A percentile compares a stretch with the other conserved stretches of the same genome.
Conservation (phyloP, 495 filamentous ascomycete species). For the Margaritispora aquatica region DNA sequence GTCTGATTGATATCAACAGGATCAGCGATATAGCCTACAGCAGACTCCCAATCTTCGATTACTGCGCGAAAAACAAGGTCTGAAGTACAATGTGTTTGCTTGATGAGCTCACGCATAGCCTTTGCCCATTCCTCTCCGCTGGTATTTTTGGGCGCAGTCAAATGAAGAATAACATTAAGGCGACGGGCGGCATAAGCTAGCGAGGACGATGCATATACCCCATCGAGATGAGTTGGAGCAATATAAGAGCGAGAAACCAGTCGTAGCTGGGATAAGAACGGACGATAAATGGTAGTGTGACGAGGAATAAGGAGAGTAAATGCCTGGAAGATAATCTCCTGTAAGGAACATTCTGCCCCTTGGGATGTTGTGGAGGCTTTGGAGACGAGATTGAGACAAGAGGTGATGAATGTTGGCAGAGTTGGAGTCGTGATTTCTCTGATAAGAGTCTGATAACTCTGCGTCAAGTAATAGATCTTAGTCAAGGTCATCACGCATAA, state of each 20-base stretch:
- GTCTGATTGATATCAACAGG: constrained; percentile 30
- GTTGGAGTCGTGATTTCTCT: constrained; percentile 83
- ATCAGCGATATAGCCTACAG: constrained; percentile 32
- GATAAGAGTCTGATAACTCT: constrained; percentile 73
- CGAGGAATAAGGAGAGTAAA: constrained; percentile 64
- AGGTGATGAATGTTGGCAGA: constrained; percentile 63
- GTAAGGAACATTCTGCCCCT: constrained; percentile 34
- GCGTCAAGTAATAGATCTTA: constrained; percentile 74
- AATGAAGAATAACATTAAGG: constrained; percentile 61
- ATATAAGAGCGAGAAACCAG: constrained; percentile 48
- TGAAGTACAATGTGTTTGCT: constrained; percentile 57
- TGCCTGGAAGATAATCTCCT: constrained; percentile 56
- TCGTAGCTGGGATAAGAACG: constrained; percentile 62
- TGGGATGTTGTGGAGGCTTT: constrained; percentile 29
- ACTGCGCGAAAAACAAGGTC: constrained; percentile 71
- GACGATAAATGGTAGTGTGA: constrained; percentile 74
- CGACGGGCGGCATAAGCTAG: constrained; percentile 48
- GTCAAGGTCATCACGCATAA: constrained; percentile 69
- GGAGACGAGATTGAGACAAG: constrained; percentile 60
- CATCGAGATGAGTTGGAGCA: constrained; percentile 47
- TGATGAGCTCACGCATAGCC: constrained; percentile 50
- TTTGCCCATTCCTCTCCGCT: constrained; percentile 67
- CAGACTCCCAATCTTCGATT: constrained; percentile 70
- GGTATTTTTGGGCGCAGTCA: constrained; percentile 69
- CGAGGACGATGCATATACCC: constrained; percentile 36